Evolutionary conservation across 176 grass and related monocot species (phyloP).

Genomic region (Triticum timopheevii): DNA sequence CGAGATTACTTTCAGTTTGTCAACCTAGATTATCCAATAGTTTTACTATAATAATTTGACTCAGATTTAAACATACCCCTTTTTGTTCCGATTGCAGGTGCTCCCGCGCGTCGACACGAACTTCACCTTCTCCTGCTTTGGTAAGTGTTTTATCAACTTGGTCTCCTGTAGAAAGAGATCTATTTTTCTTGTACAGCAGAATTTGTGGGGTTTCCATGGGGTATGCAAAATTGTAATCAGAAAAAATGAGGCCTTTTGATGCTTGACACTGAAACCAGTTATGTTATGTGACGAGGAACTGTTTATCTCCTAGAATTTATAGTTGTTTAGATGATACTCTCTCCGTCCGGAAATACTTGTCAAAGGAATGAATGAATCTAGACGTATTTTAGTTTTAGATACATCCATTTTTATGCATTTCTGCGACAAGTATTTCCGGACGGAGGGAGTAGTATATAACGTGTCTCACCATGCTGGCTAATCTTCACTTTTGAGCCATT

Average conservation of each 20-base stretch:
- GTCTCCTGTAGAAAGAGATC: background rate
- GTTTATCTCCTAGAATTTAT: background rate
- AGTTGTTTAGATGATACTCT: background rate
- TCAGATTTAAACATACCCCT: too few relatives aligned
- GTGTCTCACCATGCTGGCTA: background rate
- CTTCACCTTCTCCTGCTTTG: too few relatives aligned
- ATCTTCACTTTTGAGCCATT: background rate
- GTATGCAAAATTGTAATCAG: background rate
- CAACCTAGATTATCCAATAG: too few relatives aligned
- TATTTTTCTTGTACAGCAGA: background rate
- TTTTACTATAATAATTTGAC: too few relatives aligned
- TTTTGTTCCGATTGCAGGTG: too few relatives aligned
- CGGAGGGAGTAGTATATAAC: background rate
- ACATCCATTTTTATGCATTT: too few relatives aligned
- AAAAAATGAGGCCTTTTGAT: background rate
- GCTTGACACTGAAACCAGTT: background rate
- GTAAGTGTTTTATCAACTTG: conserved; percentile 1
- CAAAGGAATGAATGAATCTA: too few relatives aligned
- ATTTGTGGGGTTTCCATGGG: background rate
- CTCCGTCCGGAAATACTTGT: too few relatives aligned
- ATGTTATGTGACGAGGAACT: background rate
- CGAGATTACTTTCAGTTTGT: too few relatives aligned
- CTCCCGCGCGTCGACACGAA: too few relatives aligned
- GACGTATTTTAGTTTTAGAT: too few relatives aligned
- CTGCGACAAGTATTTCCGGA: too few relatives aligned